Base-by-base conservation (phyloP, 768 basidiomycete genomes). In the Suillus subaureus region DNA sequence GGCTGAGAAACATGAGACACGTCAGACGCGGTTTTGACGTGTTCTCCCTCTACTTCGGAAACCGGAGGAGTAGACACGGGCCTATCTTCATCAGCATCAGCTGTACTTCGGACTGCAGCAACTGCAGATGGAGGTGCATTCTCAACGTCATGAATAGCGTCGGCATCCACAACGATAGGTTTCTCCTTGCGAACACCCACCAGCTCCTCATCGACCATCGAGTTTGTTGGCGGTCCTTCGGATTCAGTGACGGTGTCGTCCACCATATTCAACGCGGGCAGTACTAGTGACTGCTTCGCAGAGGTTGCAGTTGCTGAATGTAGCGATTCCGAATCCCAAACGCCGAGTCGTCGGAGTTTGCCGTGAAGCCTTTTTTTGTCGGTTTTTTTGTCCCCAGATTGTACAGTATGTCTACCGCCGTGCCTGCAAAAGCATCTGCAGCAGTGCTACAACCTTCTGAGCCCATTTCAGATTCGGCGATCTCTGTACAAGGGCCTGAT, bases 401-500 rank as follows among this genome's bases (percentile, higher is more conserved):
- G 35, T 64, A 58, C 57, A 58, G 42, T 39, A 70, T 74, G 62
- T 66, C 66, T 26, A 66, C 61, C 6, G 61, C 68, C 18, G 69
- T 90, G 33, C 93, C 93, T 8, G 64, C 76, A 35, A 82, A 69
- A 42, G 91, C 89, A 23, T 87, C 93, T 63, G 87, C 89, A 13
- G 92, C 92, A n/a, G 85, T 96, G 26, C 79, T 96, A 39, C 85
- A 88, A 72, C 87, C 83, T 51, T 95, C 93, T 6, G 90, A 87
- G 33, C 88, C 92, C 16, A 75, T 96, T 35, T 83, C 90, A 6
- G 80, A 83, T 21, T 79, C 84, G 43, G 86, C 90, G 0, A 77
- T 92, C 16, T 79, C 91, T 3, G 93, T 99, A 23, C 80, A 88
- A 73, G 97, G 97, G 0, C 97, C 97, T 13, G 84, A 96, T 76